These are phyloP conservation scores for Candida qinlingensis DNA, from an alignment of 805 yeast genomes.

Conservation along the genomic window DNA sequence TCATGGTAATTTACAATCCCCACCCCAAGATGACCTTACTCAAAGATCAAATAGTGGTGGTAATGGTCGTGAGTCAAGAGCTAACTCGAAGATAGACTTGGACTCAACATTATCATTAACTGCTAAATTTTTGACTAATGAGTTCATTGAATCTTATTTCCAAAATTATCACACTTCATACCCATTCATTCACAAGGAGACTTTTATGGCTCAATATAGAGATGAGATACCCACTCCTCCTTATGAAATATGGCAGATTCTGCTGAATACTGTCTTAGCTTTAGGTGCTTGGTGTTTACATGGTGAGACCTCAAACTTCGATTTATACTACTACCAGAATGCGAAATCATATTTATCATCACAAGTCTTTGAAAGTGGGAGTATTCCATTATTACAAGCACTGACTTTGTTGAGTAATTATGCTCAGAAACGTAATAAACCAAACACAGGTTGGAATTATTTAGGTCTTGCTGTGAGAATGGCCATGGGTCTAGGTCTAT, in stretches of 20 bases:
- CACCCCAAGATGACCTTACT: constrained; percentile 12
- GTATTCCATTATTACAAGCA: constrained; percentile 47
- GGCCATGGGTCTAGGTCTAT: constrained; percentile 62
- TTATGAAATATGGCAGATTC: constrained; percentile 45
- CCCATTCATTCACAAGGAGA: constrained; percentile 54
- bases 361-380: constrained; percentile 55
- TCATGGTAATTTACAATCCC: constrained; percentile 22
- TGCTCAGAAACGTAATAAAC: constrained; percentile 58
- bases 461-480: constrained; percentile 59
- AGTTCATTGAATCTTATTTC: constrained; percentile 47
- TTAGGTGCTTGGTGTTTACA: constrained; percentile 66
- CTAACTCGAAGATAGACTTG: constrained; percentile 21
- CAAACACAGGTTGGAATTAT: constrained; percentile 66
- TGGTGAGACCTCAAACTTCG: constrained; percentile 48
- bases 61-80: constrained; percentile 17
- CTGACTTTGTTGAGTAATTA: constrained; percentile 52
- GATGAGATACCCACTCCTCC: constrained; percentile 37
- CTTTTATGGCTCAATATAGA: constrained; percentile 43
- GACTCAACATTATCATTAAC: constrained; percentile 24
- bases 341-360: constrained; percentile 41
- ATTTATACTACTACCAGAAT: constrained; percentile 49
- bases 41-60: constrained; percentile 12
- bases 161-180: constrained; percentile 54
- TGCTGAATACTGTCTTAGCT: constrained; percentile 54
- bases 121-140: constrained; percentile 28